These are phyloP conservation scores for Fusarium multiceps DNA, from an alignment of 2,329 filamentous ascomycete species.

Conservation along the genomic window DNA sequence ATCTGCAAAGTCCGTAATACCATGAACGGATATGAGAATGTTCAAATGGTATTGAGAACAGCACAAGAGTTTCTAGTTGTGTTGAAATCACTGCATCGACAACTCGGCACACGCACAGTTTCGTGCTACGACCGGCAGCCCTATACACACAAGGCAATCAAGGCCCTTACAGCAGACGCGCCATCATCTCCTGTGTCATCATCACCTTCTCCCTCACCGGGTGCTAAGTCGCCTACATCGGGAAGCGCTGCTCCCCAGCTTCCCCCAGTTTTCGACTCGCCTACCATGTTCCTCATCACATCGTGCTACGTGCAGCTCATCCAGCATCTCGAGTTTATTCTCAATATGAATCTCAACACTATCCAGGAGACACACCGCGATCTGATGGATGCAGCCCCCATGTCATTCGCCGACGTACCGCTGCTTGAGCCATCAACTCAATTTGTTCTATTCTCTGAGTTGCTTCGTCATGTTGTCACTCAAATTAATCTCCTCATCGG, in stretches of 20 bases:
- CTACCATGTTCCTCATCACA: slow-evolving; percentile 46
- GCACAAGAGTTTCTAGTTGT: slow-evolving; percentile 45
- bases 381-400: slow-evolving; percentile 30
- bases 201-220: slow-evolving; percentile 4
- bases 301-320: slow-evolving; percentile 48
- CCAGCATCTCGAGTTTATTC: slow-evolving; percentile 42
- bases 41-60: slow-evolving; percentile 36
- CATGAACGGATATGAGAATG: slow-evolving; percentile 37
- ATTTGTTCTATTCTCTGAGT: slow-evolving; percentile 46
- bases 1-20: slow-evolving; percentile 22
- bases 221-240: not conserved
- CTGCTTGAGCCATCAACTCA: slow-evolving; percentile 44
- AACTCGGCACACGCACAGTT: slow-evolving; percentile 28
- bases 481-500: slow-evolving; percentile 47
- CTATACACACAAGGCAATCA: slow-evolving; percentile 11
- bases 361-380: slow-evolving; percentile 22
- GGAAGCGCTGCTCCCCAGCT: slow-evolving; percentile 6
- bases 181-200: slow-evolving; percentile 1
- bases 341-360: slow-evolving; percentile 36
- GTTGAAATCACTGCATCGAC: slow-evolving; percentile 43
- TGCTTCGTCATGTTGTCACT: slow-evolving; percentile 41
- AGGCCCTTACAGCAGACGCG: slow-evolving; percentile 10
- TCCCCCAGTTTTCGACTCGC: slow-evolving; percentile 37
- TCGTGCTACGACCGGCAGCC: slow-evolving; percentile 5
- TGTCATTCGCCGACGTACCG: slow-evolving; percentile 42